A percentile compares a stretch with the other conserved stretches of the same genome.
phyloP scores from a whole-genome alignment of 1,139 yeast genomes.

The Spencermartinsiella ligniputridi region DNA sequence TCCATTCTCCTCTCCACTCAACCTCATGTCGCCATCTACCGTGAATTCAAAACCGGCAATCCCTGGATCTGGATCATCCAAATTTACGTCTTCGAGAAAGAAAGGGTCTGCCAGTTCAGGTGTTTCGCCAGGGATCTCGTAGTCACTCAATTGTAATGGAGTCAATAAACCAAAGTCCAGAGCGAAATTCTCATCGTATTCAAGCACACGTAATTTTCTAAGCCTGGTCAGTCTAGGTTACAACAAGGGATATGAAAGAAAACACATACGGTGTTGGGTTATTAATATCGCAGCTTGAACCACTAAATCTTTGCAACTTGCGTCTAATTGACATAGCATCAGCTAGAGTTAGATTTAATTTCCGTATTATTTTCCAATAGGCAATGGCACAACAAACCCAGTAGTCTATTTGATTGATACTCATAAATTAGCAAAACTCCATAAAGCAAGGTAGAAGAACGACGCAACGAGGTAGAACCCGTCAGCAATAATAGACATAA shows the following conservation, averaged over 20 bases:
- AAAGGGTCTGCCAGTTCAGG: background rate
- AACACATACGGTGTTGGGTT: too few species aligned
- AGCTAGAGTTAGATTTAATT: too few species aligned
- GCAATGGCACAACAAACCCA: conserved; percentile 4
- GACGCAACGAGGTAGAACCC: conserved; percentile 7
- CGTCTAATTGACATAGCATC: background rate
- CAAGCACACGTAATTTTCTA: background rate
- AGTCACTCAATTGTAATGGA: background rate
- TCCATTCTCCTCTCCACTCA: background rate
- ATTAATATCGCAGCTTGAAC: too few species aligned
- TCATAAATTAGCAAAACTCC: conserved; percentile 12
- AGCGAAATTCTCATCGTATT: background rate
- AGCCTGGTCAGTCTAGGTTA: background rate
- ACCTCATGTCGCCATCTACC: conserved; percentile 7
- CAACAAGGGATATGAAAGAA: too few species aligned
- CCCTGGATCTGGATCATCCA: conserved; percentile 3
- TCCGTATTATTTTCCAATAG: too few species aligned
- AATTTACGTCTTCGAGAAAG: background rate
- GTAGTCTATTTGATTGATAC: conserved; percentile 6
- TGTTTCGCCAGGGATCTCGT: background rate
- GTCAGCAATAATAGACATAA: background rate
- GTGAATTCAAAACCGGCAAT: conserved; percentile 8
- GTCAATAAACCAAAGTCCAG: background rate
- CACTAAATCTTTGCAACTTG: background rate
- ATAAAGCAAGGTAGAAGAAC: conserved; percentile 12